These are phyloP conservation scores for Daucus carota DNA, from an alignment of 129 eudicot species.

Conservation along the genomic window DH1_v3.0 NC_030389.2:6339001-6339500, in stretches of 20 bases:
- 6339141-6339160: slow-evolving; percentile 90
- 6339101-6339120: slow-evolving; percentile 98
- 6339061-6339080: not conserved
- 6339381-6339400: not conserved
- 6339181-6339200: slow-evolving; percentile 14
- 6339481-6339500: not conserved
- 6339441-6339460: not conserved
- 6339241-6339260: too few relatives aligned
- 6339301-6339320: too few relatives aligned
- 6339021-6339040: not conserved
- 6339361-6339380: not conserved
- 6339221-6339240: not conserved
- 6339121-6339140: slow-evolving; percentile 95
- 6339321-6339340: not conserved
- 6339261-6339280: not conserved
- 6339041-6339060: not conserved
- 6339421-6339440: not conserved
- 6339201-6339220: not conserved
- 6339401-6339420: not conserved
- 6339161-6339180: slow-evolving; percentile 69
- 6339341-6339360: not conserved
- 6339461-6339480: not conserved
- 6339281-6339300: too few relatives aligned
- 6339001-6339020: not conserved
- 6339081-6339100: slow-evolving; percentile 53